Base-by-base conservation (phyloP, 2,329 filamentous ascomycete genomes). In the Alternaria metachromatica region DNA sequence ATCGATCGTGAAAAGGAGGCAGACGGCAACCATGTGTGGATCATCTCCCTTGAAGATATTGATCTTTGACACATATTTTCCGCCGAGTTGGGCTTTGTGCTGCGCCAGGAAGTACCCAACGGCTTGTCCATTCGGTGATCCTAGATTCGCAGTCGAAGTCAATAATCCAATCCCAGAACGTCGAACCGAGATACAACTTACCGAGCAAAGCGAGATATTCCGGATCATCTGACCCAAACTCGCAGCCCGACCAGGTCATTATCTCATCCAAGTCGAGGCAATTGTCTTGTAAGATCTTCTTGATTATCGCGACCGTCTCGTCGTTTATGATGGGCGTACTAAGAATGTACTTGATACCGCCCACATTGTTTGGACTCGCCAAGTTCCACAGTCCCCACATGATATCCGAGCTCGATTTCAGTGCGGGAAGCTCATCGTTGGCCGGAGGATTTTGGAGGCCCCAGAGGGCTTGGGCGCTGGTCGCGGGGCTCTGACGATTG, bases 351-450 rank as follows among this genome's bases (percentile, higher is more conserved):
- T 41, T 57, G 55, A 57, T 55, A 1, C n/a, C 48, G 25, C 37
- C 9, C 10, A 37, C 9, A 13, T 28, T 50, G 12, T 26, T 33
- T 3, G 43, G 18, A 30, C 26, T 58, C 12, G 10, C 21, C 18
- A 49, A 56, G 9, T 60, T 59, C 67, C 70, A 74, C 43, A 66
- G 64, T 4, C 62, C 65, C 70, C 70, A 74, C 9, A 69, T 60
- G 18, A 72, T 54, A 25, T 74, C 72, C 2, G 70, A 69, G 13
- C 61, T 60, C 3, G 60, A 48, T 3, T 55, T 48, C 2, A 74
- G 58, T 6, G 55, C 62, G 13, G 72, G 70, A 2, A 72, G 65
- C 48, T 68, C 64, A 4, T 68, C 59, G 10, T 46, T 64, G 0
- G 44, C 9, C 20, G 57, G 45, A 5, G 41, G 44, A 0, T 54